These are phyloP conservation scores for Paecilomyces niveus DNA, from an alignment of 2,329 filamentous ascomycete species.

Conservation along the genomic window DNA sequence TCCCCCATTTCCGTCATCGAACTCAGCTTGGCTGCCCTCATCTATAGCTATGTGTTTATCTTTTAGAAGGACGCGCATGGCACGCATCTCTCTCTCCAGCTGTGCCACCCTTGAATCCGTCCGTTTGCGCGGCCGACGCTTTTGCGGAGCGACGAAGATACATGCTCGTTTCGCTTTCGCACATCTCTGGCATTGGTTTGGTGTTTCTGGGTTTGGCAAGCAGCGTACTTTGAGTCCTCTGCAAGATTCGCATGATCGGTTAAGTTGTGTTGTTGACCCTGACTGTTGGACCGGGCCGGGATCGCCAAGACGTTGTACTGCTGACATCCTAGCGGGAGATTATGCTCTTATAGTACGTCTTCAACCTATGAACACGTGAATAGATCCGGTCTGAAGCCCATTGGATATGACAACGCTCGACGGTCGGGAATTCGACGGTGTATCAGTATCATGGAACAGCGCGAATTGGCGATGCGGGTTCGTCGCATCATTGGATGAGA, in stretches of 20 bases:
- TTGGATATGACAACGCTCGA: neutral
- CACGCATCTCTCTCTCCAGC: conserved; percentile 29
- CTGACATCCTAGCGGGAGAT: conserved; percentile 18
- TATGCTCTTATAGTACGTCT: neutral
- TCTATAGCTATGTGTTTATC: conserved; percentile 18
- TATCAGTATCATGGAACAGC: neutral
- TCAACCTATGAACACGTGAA: neutral
- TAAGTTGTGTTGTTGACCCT: conserved; percentile 21
- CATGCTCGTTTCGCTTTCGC: conserved; percentile 26
- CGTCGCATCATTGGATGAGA: neutral
- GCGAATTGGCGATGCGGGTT: neutral
- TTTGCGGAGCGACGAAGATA: conserved; percentile 29
- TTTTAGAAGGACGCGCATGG: conserved; percentile 30
- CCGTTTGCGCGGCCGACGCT: conserved; percentile 28
- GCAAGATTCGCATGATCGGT: conserved; percentile 31
- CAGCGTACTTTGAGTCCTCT: conserved; percentile 30
- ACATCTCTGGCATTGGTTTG: conserved; percentile 31
- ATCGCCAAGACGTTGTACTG: conserved; percentile 15
- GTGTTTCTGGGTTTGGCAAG: conserved; percentile 21
- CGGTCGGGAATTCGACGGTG: neutral
- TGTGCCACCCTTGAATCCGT: conserved; percentile 31
- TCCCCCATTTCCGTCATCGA: conserved; percentile 17
- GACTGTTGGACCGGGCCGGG: conserved; percentile 12
- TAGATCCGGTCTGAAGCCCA: neutral
- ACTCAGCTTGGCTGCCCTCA: conserved; percentile 21